Percentiles rank a stretch among this genome's conserved stretches.
phyloP scores from a whole-genome alignment of 805 yeast species.

The Nematodospora valgi region DNA sequence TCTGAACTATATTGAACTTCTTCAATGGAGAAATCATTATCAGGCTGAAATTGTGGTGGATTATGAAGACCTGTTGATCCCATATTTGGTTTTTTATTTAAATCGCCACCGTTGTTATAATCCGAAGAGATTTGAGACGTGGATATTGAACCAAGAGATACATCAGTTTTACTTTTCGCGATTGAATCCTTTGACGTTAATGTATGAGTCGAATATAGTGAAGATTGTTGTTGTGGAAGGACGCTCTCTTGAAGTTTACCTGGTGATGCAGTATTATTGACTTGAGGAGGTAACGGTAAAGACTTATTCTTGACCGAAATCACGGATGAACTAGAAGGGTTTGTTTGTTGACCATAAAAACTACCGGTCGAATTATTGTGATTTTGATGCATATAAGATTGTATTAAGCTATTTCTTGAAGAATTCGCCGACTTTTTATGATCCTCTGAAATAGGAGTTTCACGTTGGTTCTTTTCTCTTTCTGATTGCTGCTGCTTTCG shows the following conservation, averaged over 20 bases:
- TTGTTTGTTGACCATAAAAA: slow-evolving; percentile 1
- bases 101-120: no score
- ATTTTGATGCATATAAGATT: slow-evolving; percentile 6
- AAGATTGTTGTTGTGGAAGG: slow-evolving; percentile 1
- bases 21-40: slow-evolving; percentile 35
- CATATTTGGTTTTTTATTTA: no score
- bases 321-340: slow-evolving; percentile 7
- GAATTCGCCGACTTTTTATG: slow-evolving; percentile 4
- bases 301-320: slow-evolving; percentile 11
- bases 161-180: neutral
- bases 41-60: slow-evolving; percentile 3
- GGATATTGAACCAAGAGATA: neutral
- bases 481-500: slow-evolving; percentile 12
- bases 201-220: neutral
- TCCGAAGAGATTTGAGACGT: neutral
- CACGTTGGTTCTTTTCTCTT: slow-evolving; percentile 1
- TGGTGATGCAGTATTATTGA: neutral
- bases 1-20: slow-evolving; percentile 32
- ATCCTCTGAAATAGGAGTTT: neutral
- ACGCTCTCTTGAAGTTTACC: neutral
- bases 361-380: slow-evolving; percentile 1
- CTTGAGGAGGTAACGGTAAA: slow-evolving; percentile 15
- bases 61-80: neutral
- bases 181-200: neutral
- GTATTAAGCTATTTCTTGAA: slow-evolving; percentile 8